Evolutionary conservation across 148 eudicot species (phyloP).

Genomic region (Cornus controversa): DNA sequence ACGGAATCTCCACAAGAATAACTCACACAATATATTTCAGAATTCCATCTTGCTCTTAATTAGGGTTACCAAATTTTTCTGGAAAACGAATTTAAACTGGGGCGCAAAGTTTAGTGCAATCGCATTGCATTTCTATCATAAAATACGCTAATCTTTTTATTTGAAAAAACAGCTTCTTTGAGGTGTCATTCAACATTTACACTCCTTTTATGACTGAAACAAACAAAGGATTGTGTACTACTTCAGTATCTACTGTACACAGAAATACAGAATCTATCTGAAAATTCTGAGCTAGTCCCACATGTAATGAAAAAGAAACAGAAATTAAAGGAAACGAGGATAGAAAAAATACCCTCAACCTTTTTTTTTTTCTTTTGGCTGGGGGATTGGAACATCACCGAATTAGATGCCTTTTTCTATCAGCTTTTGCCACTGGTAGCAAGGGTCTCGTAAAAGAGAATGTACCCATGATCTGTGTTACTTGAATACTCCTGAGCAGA

Average conservation of each 20-base stretch:
- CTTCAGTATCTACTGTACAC: conserved; percentile 1
- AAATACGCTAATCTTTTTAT: conserved; percentile 2
- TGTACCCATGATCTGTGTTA: conserved; percentile 79
- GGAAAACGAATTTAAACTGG: neutral
- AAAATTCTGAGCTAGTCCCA: neutral
- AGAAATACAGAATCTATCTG: conserved; percentile 1
- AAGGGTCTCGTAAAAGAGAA: conserved; percentile 61
- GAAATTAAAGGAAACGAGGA: neutral
- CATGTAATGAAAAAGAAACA: conserved; percentile 3
- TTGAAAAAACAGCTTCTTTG: neutral
- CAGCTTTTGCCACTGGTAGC: neutral
- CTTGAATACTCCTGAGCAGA: conserved; percentile 80
- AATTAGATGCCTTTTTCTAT: neutral
- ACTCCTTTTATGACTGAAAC: conserved; percentile 12
- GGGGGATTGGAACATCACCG: neutral
- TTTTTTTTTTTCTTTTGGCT: no score
- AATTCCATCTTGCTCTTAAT: no score
- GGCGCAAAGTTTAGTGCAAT: neutral
- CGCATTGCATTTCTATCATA: conserved; percentile 3
- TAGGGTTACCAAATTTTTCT: no score
- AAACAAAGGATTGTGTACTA: neutral
- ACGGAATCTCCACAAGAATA: no score
- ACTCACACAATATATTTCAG: no score
- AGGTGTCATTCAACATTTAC: conserved; percentile 7
- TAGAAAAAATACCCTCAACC: neutral